Conservation (phyloP, 176 grass and related monocot genomes). For the Thinopyrum elongatum region DNA sequence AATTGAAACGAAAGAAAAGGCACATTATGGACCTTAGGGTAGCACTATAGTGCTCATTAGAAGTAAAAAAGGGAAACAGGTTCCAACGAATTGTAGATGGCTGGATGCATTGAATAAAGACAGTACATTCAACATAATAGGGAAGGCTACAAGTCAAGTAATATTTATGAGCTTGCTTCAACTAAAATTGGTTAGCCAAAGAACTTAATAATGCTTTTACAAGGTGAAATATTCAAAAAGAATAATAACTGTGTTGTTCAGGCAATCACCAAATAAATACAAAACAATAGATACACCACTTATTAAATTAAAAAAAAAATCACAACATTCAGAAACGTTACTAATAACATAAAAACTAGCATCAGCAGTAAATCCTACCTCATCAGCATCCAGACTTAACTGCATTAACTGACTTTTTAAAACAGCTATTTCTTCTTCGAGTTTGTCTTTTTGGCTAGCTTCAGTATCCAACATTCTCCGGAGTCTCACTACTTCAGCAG, state of each 20-base stretch:
- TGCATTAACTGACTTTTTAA: constrained; percentile 90
- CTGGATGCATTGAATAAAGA: background rate
- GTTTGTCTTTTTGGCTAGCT: constrained; percentile 80
- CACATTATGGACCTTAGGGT: background rate
- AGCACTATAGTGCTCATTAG: background rate
- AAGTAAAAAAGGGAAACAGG: constrained; percentile 19
- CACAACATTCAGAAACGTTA: constrained; percentile 6
- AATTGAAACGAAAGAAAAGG: constrained; percentile 19
- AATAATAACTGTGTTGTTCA: background rate
- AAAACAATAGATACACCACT: background rate
- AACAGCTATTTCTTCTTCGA: constrained; percentile 86
- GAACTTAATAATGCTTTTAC: background rate
- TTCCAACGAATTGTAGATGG: background rate
- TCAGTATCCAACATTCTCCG: constrained; percentile 77
- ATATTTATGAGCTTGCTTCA: constrained; percentile 6
- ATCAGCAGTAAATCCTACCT: constrained; percentile 50
- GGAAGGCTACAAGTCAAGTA: background rate
- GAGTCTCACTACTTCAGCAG: constrained; percentile 73
- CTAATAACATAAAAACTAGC: background rate
- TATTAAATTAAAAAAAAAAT: constrained; percentile 6
- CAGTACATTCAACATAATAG: background rate
- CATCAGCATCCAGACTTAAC: constrained; percentile 87
- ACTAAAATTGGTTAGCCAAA: background rate
- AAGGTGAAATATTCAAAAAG: background rate
- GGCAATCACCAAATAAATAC: constrained; percentile 8